Conservation (phyloP, 768 basidiomycete species). For the Rhizopogon vulgaris region DNA sequence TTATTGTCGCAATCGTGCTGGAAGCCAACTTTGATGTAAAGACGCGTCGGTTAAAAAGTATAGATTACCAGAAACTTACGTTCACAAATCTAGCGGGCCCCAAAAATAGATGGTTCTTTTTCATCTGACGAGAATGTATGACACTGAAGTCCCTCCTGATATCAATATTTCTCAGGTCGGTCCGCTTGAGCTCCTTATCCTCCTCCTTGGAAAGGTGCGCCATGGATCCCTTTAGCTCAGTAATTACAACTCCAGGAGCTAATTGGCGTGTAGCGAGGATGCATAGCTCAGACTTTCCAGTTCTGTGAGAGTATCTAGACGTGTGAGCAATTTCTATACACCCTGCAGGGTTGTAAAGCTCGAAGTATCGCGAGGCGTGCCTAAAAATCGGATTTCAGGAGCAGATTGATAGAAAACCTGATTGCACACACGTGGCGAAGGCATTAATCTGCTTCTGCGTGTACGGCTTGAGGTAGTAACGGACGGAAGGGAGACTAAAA, state of each 20-base stretch:
- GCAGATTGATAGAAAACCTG: conserved; percentile 20
- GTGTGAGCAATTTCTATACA: conserved; percentile 87
- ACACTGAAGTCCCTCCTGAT: conserved; percentile 87
- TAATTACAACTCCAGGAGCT: conserved; percentile 63
- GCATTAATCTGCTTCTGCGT: conserved; percentile 85
- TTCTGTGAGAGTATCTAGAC: conserved; percentile 78
- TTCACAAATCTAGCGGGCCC: conserved; percentile 92
- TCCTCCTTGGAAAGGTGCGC: conserved; percentile 82
- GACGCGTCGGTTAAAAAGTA: background rate
- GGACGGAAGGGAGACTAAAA: conserved; percentile 63
- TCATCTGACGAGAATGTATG: conserved; percentile 86
- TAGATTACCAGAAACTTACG: conserved; percentile 40
- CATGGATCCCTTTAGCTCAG: conserved; percentile 89
- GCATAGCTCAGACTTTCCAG: conserved; percentile 85
- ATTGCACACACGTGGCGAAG: conserved; percentile 76
- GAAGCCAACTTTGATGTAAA: conserved; percentile 18
- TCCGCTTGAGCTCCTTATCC: conserved; percentile 80
- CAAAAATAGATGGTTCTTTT: conserved; percentile 87
- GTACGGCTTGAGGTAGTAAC: conserved; percentile 70
- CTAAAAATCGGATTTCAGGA: conserved; percentile 35
- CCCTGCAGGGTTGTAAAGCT: conserved; percentile 78
- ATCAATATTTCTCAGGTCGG: conserved; percentile 60
- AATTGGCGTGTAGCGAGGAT: conserved; percentile 77
- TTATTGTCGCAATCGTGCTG: conserved; percentile 91
- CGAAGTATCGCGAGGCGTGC: conserved; percentile 85